Base-by-base conservation (phyloP, 2,329 filamentous ascomycete species). In the Sodiomyces alkalinus region DNA sequence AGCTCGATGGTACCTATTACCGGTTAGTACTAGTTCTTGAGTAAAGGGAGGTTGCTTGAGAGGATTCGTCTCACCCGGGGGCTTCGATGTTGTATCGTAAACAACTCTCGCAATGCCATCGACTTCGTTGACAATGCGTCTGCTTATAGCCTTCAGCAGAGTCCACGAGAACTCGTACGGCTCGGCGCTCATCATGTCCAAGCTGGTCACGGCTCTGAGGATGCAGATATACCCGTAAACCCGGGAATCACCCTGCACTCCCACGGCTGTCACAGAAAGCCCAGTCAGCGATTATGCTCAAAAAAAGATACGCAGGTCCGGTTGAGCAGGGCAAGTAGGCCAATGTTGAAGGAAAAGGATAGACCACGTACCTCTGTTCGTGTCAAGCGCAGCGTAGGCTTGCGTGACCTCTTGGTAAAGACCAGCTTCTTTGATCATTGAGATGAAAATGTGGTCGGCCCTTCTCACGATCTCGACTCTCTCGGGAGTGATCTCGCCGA, bases 401-500 rank as follows among this genome's bases (percentile, higher is more conserved):
- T 64, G 61, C n/a, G 51, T 47, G 24, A 63, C 49, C 42, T 86
- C 52, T 33, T 78, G 53, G 49, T 87, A 87, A 14, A 85, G 51
- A 8, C 79, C 80, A 0, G 76, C 76, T 31, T 69, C 67, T 42
- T 60, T 63, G 54, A 87, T 86, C 64, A 76, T 74, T 36, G 65
- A 63, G 40, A 86, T 83, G 55, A 80, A 86, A 45, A 87, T 86
- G 44, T 71, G 47, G 43, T 86, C 81, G 2, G 80, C 80, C 47
- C 79, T 61, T n/a, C 80, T 60, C 3, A 73, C 81, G 37, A 92
- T 90, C 31, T 72, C 70, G 11, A 93, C 77, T 22, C 78, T 70
- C 47, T 86, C 79, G 3, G 63, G 65, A 2, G 81, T 92, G 10
- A 93, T 75, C 41, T 92, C 85, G 19, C 86, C 86, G 1, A 93